Evolutionary conservation across 805 yeast species (phyloP).

Genomic region (Pichia nanzhaoensis): DNA sequence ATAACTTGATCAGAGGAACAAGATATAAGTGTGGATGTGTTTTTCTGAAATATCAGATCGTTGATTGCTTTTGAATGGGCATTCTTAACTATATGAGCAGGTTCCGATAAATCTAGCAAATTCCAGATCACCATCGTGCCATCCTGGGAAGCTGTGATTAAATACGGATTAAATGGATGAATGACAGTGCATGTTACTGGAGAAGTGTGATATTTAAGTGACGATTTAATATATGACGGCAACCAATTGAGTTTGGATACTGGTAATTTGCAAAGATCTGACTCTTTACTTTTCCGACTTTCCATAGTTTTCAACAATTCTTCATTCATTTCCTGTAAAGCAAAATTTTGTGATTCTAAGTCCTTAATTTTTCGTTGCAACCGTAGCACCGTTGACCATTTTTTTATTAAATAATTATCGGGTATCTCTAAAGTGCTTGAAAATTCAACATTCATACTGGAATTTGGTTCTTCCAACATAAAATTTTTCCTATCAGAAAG

Average conservation of each 20-base stretch:
- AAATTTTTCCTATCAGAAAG: neutral
- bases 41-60: constrained; percentile 49
- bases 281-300: constrained; percentile 4
- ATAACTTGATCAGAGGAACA: constrained; percentile 48
- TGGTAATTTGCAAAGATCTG: constrained; percentile 7
- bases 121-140: constrained; percentile 75
- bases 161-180: constrained; percentile 66
- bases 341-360: constrained; percentile 51
- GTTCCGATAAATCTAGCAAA: constrained; percentile 47
- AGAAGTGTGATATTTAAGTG: constrained; percentile 50
- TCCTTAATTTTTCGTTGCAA: constrained; percentile 69
- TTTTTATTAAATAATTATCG: constrained; percentile 48
- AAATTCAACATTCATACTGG: no score
- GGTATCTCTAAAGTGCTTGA: constrained; percentile 21
- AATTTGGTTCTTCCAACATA: neutral
- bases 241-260: constrained; percentile 49
- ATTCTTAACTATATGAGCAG: constrained; percentile 49
- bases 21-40: constrained; percentile 32
- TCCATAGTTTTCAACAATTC: constrained; percentile 13
- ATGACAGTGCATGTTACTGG: constrained; percentile 57
- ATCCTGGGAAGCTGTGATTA: constrained; percentile 63
- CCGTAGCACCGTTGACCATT: constrained; percentile 82
- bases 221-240: constrained; percentile 42
- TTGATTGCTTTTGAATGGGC: constrained; percentile 76
- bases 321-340: constrained; percentile 37